Evolutionary conservation across 805 yeast species (phyloP).

Genomic region (Sungouiella blattae): DNA sequence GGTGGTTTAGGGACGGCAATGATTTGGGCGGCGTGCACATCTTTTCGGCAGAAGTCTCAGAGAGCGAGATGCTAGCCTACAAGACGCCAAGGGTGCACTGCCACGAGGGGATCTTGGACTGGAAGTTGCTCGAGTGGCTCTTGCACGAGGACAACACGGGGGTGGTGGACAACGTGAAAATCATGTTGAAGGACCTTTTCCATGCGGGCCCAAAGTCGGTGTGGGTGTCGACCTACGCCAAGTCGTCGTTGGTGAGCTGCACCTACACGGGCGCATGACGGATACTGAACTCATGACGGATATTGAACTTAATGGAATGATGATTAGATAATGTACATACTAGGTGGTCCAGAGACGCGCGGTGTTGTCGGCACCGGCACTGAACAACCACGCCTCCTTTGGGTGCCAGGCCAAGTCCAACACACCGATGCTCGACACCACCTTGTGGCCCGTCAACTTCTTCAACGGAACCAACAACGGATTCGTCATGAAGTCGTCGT

Average conservation of each 20-base stretch:
- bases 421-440: slow-evolving; percentile 78
- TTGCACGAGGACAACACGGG: slow-evolving; percentile 34
- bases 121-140: slow-evolving; percentile 38
- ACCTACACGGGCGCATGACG: slow-evolving; percentile 2
- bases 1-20: slow-evolving; percentile 28
- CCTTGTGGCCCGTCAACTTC: slow-evolving; percentile 86
- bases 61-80: slow-evolving; percentile 21
- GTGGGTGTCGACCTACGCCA: slow-evolving; percentile 25
- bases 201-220: slow-evolving; percentile 19
- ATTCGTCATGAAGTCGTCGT: slow-evolving; percentile 91
- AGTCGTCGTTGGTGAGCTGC: slow-evolving; percentile 9
- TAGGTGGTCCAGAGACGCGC: slow-evolving; percentile 96
- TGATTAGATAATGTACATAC: neutral
- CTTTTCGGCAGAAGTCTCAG: slow-evolving; percentile 33
- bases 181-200: slow-evolving; percentile 23
- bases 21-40: slow-evolving; percentile 37
- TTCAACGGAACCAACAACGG: slow-evolving; percentile 95
- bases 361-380: slow-evolving; percentile 95
- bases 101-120: slow-evolving; percentile 42
- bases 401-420: slow-evolving; percentile 93
- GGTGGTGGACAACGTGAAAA: slow-evolving; percentile 36
- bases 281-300: neutral
- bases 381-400: slow-evolving; percentile 94
- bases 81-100: slow-evolving; percentile 27
- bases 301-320: neutral